Conservation (phyloP, 192 early-diverging fungal genomes). For the Podila minutissima region DNA sequence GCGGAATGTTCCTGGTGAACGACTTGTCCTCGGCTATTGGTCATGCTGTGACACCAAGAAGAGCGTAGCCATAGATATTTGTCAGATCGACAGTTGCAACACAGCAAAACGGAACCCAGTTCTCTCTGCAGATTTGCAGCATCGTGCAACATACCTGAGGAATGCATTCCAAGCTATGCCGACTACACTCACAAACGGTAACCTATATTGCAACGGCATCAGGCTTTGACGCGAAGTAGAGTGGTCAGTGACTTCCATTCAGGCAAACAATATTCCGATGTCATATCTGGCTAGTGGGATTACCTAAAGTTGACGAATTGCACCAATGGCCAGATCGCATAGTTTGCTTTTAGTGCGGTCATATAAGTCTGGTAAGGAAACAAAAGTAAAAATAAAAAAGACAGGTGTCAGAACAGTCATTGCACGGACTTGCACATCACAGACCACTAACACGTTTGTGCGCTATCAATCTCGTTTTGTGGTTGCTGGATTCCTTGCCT, state of each 20-base stretch:
- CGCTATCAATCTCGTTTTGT: no score
- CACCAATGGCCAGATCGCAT: conserved; percentile 78
- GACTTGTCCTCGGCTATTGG: background rate
- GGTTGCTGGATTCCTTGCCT: conserved; percentile 30
- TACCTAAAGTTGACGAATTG: conserved; percentile 78
- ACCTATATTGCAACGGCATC: conserved; percentile 69
- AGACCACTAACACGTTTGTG: no score
- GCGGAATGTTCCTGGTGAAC: conserved; percentile 1
- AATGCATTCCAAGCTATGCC: conserved; percentile 83
- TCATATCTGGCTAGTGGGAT: background rate
- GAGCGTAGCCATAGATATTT: background rate
- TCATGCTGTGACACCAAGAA: background rate
- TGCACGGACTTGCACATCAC: background rate
- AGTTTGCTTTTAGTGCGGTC: conserved; percentile 73
- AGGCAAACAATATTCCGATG: background rate
- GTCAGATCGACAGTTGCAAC: background rate
- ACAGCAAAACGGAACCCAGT: background rate
- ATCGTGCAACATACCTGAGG: conserved; percentile 59
- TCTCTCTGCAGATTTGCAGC: no score
- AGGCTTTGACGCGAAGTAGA: conserved; percentile 17
- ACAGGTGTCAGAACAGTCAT: background rate
- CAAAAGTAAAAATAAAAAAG: background rate
- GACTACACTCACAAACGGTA: conserved; percentile 77
- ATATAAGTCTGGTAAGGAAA: conserved; percentile 54
- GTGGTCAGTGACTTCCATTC: background rate